phyloP scores from a whole-genome alignment of 1,284 basidiomycete species.

The Heterobasidion annosum region DNA sequence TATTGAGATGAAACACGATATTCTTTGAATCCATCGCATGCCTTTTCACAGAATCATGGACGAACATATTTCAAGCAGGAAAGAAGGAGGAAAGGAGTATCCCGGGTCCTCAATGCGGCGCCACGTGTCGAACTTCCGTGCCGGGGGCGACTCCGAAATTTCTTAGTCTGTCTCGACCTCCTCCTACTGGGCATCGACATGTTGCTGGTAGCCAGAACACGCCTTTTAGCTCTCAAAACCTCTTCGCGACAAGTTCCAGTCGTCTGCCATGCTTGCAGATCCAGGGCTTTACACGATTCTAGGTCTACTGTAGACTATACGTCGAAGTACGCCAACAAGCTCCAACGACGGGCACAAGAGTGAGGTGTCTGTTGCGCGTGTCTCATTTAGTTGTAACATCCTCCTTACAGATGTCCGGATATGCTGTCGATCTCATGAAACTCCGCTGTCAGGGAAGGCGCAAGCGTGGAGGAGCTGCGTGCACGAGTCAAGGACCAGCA shows the following conservation, averaged over 20 bases:
- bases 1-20: no score
- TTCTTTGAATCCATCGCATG: no score
- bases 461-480: conserved; percentile 19
- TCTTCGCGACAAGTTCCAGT: neutral
- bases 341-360: conserved; percentile 34
- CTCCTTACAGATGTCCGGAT: conserved; percentile 10
- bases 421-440: neutral
- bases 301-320: conserved; percentile 15
- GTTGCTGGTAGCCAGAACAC: neutral
- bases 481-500: conserved; percentile 20
- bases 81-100: no score
- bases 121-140: no score
- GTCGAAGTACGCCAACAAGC: conserved; percentile 38
- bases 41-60: no score
- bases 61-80: no score
- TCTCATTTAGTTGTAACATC: conserved; percentile 1
- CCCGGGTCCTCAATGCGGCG: no score
- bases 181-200: no score
- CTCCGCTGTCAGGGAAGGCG: conserved; percentile 18
- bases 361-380: conserved; percentile 21
- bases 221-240: neutral
- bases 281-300: neutral
- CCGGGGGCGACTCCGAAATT: no score
- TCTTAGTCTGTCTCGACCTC: no score
- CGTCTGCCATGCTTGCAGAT: neutral